Percentiles rank a stretch among this genome's conserved stretches.
Evolutionary conservation across 192 early-diverging fungal genomes (phyloP).

Genomic region (Paraglomus occultum): DNA sequence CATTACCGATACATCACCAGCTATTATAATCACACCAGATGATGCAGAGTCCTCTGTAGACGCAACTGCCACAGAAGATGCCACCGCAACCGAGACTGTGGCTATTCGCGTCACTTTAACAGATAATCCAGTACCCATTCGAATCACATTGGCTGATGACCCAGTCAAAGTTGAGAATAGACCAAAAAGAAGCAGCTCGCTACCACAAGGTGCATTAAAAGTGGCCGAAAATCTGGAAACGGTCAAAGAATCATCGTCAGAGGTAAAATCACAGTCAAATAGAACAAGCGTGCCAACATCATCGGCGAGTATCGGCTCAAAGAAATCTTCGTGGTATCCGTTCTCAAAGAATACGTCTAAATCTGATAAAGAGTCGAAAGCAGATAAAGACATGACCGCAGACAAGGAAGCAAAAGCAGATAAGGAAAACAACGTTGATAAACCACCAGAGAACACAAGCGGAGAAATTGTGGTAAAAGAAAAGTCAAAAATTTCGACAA

Average conservation of each 20-base stretch:
- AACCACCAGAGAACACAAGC: too few relatives aligned
- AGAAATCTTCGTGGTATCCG: neutral
- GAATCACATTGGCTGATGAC: neutral
- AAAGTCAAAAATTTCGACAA: neutral
- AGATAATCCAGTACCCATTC: neutral
- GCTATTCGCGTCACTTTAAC: slow-evolving; percentile 18
- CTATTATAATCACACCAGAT: neutral
- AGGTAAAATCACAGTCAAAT: slow-evolving; percentile 6
- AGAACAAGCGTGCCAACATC: neutral
- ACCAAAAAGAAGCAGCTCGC: slow-evolving; percentile 2
- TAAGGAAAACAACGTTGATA: too few relatives aligned
- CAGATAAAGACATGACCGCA: too few relatives aligned
- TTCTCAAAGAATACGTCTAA: too few relatives aligned
- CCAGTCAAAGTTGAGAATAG: too few relatives aligned
- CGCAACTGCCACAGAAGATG: neutral
- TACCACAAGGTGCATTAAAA: neutral
- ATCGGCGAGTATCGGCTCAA: neutral
- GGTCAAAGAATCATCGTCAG: neutral
- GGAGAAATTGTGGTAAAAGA: neutral
- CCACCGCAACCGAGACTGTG: neutral
- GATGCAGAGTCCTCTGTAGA: neutral
- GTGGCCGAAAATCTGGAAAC: neutral
- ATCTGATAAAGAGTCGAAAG: too few relatives aligned
- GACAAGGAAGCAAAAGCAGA: too few relatives aligned
- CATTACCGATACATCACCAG: neutral